Evolutionary conservation across 768 basidiomycete genomes (phyloP), one percentile per base, ranked within the genome.

Genomic region (Boletellus emodensis): DNA sequence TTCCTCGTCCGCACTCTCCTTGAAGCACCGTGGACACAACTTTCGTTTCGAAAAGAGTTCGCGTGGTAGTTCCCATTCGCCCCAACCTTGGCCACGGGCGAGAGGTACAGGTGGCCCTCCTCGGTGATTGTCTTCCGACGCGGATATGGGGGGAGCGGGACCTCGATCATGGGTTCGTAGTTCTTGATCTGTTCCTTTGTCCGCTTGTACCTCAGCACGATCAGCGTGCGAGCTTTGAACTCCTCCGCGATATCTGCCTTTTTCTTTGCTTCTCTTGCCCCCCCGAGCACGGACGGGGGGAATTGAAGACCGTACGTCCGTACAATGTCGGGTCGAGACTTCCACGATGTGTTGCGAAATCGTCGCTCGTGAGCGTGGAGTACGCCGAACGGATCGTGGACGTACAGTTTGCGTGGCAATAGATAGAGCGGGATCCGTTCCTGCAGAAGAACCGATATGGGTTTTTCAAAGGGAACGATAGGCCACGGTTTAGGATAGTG

Each of bases 1-100:
- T 13, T 67, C 61, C 42, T 58, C 55, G 12, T 57, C 40, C 20
- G 65, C 52, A 13, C 71, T 68, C 4, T 67, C 64, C 12, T 60
- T 32, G 24, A 76, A 64, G 41, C 80, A 82, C 7, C 48, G 7
- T 0, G 41, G 28, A 61, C 79, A 81, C 2, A 80, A 18, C 0
- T 57, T 52, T 2, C 68, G 65, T 3, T 60, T 63, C 6, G 65
- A 44, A 5, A 79, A 63, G 6, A 74, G 15, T 15, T 68, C 62
- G 1, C 74, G 71, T 1, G 82, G 81, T 2, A 84, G 57, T 36
- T 79, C 78, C 70, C 75, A 76, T 47, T 80, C 76, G 6, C 73
- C 79, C 81, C 83, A 7, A 72, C 52, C 28, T 40, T 56, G 32
- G 71, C 57, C 0, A 38, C 34, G 0, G 73, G 71, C 2, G 72